Evolutionary conservation across 768 basidiomycete species (phyloP), one percentile per base, ranked within the genome.

Genomic region (Mycena epipterygia): DNA sequence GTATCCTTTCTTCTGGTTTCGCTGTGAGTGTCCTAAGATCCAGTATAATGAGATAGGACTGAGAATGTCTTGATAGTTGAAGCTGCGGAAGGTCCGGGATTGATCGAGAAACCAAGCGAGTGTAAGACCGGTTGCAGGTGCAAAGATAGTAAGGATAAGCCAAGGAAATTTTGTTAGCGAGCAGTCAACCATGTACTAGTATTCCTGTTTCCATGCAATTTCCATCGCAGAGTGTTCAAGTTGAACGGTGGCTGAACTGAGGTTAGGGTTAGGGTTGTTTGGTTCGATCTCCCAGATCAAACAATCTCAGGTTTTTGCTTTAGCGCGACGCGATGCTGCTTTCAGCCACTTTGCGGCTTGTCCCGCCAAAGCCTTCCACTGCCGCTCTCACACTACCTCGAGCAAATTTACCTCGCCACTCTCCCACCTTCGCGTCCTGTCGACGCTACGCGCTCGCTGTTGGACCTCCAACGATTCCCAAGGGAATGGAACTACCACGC

Each of bases 401-500:
- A 49, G 21, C 29, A 23, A 23, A 32, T 23, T 49, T 29, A 6
- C 30, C 39, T 0, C 64, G 42, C 3, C 21, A 42, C 25, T 23
- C 51, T 14, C 61, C 53, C 8, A 30, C 11, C 23, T 29, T 21
- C 67, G 23, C 51, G 53, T 48, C 33, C 19, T 64, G 23, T 32
- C 70, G 70, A 32, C 16, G 46, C 37, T 91, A 91, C 82, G 89
- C 86, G 63, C 84, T 93, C 70, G 90, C 90, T 7, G 79, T 92
- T 49, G 80, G 84, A 44, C 83, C 86, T 5, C 84, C 90, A 37
- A 81, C 86, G 70, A 77, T 85, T 37, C 85, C 89, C 46, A 84
- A 87, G 6, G 82, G 88, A 4, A 91, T 90, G 76, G 81, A 82
- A 35, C 79, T 81, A 30, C 89, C 90, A 0, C 93, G 96, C 48